These are phyloP conservation scores for Lentinula guzmanii DNA, from an alignment of 768 basidiomycete species.

Conservation along the genomic window DNA sequence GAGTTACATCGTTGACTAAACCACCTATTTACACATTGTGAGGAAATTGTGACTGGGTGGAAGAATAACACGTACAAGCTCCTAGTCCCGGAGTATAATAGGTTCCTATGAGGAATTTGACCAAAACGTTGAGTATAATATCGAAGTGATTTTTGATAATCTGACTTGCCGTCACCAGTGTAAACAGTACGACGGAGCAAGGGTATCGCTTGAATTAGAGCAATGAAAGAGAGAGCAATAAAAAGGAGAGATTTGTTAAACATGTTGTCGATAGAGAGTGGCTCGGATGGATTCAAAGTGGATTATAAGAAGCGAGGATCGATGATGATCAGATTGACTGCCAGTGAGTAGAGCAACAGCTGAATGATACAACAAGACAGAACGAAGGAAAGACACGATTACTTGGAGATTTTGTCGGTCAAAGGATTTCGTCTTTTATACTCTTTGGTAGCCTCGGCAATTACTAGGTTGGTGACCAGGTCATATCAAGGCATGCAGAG, in stretches of 20 bases:
- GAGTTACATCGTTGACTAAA: constrained; percentile 17
- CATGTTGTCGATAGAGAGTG: not conserved
- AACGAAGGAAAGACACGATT: not conserved
- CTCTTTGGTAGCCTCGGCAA: too few relatives aligned
- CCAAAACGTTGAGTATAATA: not conserved
- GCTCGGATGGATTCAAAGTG: too few relatives aligned
- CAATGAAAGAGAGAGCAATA: not conserved
- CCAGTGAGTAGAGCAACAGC: not conserved
- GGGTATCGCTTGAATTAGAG: not conserved
- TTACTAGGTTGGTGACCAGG: too few relatives aligned
- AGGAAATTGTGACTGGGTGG: too few relatives aligned
- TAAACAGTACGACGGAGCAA: not conserved
- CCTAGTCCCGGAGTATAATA: constrained; percentile 30
- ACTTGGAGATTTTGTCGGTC: too few relatives aligned
- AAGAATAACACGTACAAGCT: constrained; percentile 20
- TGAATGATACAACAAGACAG: not conserved
- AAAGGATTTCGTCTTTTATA: too few relatives aligned
- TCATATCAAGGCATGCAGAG: too few relatives aligned
- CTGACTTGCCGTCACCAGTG: not conserved
- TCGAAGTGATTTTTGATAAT: not conserved
- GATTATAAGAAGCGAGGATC: too few relatives aligned
- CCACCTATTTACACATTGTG: constrained; percentile 15
- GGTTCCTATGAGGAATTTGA: constrained; percentile 14
- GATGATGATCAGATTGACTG: not conserved
- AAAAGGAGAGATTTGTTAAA: not conserved